Evolutionary conservation across 164 flowering plant genomes (phyloP), one percentile per base, ranked within the genome.

Genomic region (Liquidambar formosana): DNA sequence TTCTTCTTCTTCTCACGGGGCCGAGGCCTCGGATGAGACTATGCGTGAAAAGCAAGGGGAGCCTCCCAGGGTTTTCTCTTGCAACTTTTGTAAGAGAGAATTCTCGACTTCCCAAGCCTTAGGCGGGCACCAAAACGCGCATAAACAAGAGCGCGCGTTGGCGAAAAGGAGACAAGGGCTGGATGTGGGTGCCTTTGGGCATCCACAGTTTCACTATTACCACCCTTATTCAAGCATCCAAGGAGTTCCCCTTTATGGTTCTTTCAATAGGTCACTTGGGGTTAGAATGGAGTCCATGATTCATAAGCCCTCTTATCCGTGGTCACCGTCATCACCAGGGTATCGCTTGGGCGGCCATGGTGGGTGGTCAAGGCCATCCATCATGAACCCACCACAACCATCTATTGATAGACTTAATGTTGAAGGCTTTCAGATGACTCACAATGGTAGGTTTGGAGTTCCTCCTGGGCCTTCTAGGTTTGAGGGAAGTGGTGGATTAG

Each of bases 121-220:
- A 19, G 86, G 83, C 0, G 86, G 82, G 12, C 86, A 82, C 59
- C 83, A 82, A 66, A 82, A 82, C 25, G 83, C 80, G 0, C 85
- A 82, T 45, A 75, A 72, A 22, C 80, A 70, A 49, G 81, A 78
- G 68, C 68, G 82, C 18, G 75, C 76, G 2, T 3, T 78, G 4
- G 81, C 67, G 3, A 81, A 74, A 53, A 49, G 64, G 28, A 63
- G 73, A 14, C 75, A 73, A 52, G 79, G 72, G 18, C 16, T 70
- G 28, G 73, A 64, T 56, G 14, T 72, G 11, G 65, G 49, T 1
- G 48, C 54, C 11, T 38, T 61, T 18, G 64, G 70, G 5, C 64
- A 22, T 1, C 25, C 25, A 4, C 60, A 46, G 64, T 63, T 12
- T 18, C 51, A 68, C 10, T 61, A 57, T 15, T 43, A 44, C 33